phyloP scores from a whole-genome alignment of 2,329 filamentous ascomycete genomes.

The Gremmenia infestans region DNA sequence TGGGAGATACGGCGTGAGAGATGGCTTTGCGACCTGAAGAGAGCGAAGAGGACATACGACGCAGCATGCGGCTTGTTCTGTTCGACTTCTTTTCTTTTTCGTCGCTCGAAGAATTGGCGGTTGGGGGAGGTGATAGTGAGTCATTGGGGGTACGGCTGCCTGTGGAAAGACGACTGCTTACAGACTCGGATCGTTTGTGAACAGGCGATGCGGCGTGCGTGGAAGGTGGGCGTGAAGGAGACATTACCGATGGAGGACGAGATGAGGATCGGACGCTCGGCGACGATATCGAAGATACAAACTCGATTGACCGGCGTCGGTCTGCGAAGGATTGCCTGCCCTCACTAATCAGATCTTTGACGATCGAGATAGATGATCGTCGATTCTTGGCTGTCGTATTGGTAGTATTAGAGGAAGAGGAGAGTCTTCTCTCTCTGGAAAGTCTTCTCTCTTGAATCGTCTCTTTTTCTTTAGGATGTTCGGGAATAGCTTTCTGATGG shows the following conservation, averaged over 20 bases:
- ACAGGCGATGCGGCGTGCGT: conserved; percentile 36
- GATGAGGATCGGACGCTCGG: conserved; percentile 38
- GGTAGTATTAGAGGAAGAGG: conserved; percentile 21
- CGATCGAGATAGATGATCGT: conserved; percentile 54
- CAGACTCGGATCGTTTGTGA: conserved; percentile 58
- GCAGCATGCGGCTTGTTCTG: conserved; percentile 47
- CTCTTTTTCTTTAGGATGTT: conserved; percentile 39
- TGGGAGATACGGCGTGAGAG: conserved; percentile 31
- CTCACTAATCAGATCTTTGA: conserved; percentile 52
- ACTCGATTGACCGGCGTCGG: conserved; percentile 39
- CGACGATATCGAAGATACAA: conserved; percentile 37
- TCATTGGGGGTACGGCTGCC: conserved; percentile 21
- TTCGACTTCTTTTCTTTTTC: conserved; percentile 48
- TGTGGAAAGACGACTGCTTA: conserved; percentile 52
- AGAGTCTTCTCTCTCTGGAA: conserved; percentile 34
- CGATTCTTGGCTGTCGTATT: conserved; percentile 33
- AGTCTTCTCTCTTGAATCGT: conserved; percentile 45
- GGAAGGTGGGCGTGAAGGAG: conserved; percentile 44
- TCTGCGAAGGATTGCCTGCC: conserved; percentile 46
- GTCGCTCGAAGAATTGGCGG: conserved; percentile 38
- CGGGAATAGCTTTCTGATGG: conserved; percentile 40
- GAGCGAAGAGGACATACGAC: conserved; percentile 58
- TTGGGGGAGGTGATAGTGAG: conserved; percentile 36
- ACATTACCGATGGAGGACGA: conserved; percentile 38
- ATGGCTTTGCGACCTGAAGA: conserved; percentile 38